These are phyloP conservation scores for Apiotrichum gamsii DNA, from an alignment of 1,284 basidiomycete species.

Conservation along the genomic window DNA sequence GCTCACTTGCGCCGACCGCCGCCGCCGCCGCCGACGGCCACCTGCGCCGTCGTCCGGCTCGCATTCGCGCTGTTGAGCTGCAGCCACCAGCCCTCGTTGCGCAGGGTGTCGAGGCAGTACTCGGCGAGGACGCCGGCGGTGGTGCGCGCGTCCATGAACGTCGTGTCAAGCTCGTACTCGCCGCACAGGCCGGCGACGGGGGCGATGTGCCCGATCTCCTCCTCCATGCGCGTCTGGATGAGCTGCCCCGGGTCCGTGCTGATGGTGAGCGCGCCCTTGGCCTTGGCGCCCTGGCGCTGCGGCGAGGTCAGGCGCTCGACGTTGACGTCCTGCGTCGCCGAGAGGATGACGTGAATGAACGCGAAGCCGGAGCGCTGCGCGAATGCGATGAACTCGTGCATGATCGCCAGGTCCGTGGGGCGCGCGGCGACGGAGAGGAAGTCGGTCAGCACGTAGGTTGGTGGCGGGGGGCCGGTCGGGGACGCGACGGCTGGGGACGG, in stretches of 20 bases:
- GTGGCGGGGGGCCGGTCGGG: slow-evolving; percentile 7
- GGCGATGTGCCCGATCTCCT: slow-evolving; percentile 26
- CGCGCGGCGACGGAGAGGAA: slow-evolving; percentile 16
- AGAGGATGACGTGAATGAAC: slow-evolving; percentile 27
- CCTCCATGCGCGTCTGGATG: slow-evolving; percentile 31
- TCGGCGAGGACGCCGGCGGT: slow-evolving; percentile 25
- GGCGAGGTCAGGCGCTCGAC: slow-evolving; percentile 10
- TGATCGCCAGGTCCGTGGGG: slow-evolving; percentile 9
- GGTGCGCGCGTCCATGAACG: slow-evolving; percentile 12
- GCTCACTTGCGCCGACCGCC: too few relatives aligned
- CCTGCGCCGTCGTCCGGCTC: too few relatives aligned
- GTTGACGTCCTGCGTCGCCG: slow-evolving; percentile 19
- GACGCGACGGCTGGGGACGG: slow-evolving; percentile 9
- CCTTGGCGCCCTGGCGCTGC: neutral
- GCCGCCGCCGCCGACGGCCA: too few relatives aligned
- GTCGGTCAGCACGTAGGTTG: slow-evolving; percentile 13
- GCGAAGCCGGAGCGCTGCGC: slow-evolving; percentile 9
- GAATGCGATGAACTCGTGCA: slow-evolving; percentile 14
- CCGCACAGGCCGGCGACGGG: slow-evolving; percentile 19
- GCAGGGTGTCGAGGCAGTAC: slow-evolving; percentile 27
- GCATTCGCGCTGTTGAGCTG: slow-evolving; percentile 2
- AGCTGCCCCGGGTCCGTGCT: slow-evolving; percentile 13
- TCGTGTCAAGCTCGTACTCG: slow-evolving; percentile 34
- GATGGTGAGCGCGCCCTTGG: neutral
- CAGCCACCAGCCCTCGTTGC: slow-evolving; percentile 23